Percentiles rank a stretch among this genome's conserved stretches.
Conservation (phyloP, 768 basidiomycete genomes). For the Termitomyces eurrhizus region DNA sequence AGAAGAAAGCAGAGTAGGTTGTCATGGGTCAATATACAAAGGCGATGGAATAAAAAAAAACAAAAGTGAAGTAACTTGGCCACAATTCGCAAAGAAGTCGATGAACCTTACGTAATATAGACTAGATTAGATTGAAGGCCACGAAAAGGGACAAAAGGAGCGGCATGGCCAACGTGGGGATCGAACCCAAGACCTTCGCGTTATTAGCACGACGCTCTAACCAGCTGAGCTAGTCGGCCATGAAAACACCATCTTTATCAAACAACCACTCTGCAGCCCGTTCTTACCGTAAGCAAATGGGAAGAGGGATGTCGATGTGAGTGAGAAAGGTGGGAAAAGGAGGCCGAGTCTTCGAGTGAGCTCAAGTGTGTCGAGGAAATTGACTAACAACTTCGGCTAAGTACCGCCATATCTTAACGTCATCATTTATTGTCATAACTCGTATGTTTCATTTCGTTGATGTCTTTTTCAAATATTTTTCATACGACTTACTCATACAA, state of each 20-base stretch:
- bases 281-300: too few relatives aligned
- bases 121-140: not conserved
- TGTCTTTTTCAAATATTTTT: too few relatives aligned
- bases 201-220: conserved; percentile 85
- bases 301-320: too few relatives aligned
- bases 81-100: not conserved
- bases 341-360: too few relatives aligned
- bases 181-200: conserved; percentile 71
- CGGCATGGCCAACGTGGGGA: conserved; percentile 54
- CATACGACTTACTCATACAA: too few relatives aligned
- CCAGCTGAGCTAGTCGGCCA: conserved; percentile 82
- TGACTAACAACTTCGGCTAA: too few relatives aligned
- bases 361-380: too few relatives aligned
- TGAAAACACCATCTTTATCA: not conserved
- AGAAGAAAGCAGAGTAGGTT: conserved; percentile 66
- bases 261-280: too few relatives aligned
- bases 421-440: too few relatives aligned
- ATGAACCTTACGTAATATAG: conserved; percentile 11
- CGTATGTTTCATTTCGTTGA: too few relatives aligned
- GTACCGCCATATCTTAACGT: too few relatives aligned
- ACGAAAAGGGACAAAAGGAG: not conserved
- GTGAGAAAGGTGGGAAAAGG: too few relatives aligned
- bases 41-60: not conserved
- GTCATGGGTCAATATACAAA: conserved; percentile 22
- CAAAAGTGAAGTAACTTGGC: not conserved